Conservation (phyloP, 345 rosid species). For the Rhodamnia argentea region DNA sequence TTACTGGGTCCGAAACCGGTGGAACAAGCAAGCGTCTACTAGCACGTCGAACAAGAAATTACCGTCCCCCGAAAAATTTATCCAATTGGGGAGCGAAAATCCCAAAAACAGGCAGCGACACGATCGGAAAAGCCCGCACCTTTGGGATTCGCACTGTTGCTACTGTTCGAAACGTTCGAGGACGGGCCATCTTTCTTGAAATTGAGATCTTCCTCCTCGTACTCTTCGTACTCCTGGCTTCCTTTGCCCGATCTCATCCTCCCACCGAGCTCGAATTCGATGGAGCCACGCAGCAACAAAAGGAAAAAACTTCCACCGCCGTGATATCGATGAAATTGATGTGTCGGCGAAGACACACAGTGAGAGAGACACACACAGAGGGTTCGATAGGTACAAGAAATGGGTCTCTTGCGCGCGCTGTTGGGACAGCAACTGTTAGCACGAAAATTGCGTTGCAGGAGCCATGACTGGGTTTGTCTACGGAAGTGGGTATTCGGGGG, state of each 20-base stretch:
- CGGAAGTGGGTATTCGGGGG: neutral
- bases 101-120: neutral
- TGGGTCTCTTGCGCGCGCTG: neutral
- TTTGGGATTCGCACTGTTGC: constrained; percentile 6
- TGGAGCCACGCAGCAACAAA: neutral
- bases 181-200: constrained; percentile 54
- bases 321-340: neutral
- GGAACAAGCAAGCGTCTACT: neutral
- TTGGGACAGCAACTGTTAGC: neutral
- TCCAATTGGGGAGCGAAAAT: neutral
- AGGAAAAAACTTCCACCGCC: neutral
- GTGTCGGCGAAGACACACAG: neutral
- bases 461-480: neutral
- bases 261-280: neutral
- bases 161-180: constrained; percentile 20
- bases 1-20: neutral
- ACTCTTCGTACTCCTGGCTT: constrained; percentile 73
- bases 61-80: neutral
- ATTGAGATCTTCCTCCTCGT: constrained; percentile 64
- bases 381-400: neutral
- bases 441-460: neutral
- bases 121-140: constrained; percentile 1
- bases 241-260: constrained; percentile 62
- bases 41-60: neutral
- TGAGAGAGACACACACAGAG: neutral